Conservation (phyloP, 169 alveolate species). For the Toxoplasma gondii region DNA sequence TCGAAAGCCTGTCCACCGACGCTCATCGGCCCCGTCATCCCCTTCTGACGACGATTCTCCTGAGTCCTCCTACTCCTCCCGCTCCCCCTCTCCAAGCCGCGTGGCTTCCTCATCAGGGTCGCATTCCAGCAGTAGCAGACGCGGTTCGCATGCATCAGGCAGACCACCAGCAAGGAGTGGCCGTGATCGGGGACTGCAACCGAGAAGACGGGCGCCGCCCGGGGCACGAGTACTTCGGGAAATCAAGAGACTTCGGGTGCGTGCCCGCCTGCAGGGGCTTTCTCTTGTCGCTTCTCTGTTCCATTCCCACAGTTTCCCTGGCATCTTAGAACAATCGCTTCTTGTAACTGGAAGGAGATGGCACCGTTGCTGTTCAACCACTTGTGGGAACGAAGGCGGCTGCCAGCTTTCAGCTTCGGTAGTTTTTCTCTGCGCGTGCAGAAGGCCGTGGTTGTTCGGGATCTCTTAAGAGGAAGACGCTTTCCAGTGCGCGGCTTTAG, state of each 20-base stretch:
- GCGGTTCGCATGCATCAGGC: neutral
- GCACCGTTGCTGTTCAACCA: neutral
- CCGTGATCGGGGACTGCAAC: neutral
- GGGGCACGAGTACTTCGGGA: slow-evolving; percentile 9
- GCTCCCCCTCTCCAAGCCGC: neutral
- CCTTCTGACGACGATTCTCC: slow-evolving; percentile 19
- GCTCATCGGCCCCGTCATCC: slow-evolving; percentile 7
- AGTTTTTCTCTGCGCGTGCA: too few relatives aligned
- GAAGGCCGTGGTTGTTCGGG: too few relatives aligned
- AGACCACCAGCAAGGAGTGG: neutral
- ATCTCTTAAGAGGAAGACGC: neutral
- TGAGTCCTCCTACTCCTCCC: neutral
- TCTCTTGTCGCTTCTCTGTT: too few relatives aligned
- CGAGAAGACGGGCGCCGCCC: slow-evolving; percentile 6
- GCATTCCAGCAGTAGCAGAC: neutral
- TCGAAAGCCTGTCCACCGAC: neutral
- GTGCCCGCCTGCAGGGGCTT: neutral
- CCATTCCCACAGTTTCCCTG: neutral
- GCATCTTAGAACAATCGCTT: neutral
- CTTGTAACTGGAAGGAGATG: neutral
- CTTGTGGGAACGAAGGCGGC: neutral
- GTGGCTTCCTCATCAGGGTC: neutral
- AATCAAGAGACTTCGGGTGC: neutral
- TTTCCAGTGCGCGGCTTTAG: neutral
- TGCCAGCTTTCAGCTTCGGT: neutral